Evolutionary conservation across 2,329 filamentous ascomycete species (phyloP).

Genomic region (Cadophora luteo-olivacea): DNA sequence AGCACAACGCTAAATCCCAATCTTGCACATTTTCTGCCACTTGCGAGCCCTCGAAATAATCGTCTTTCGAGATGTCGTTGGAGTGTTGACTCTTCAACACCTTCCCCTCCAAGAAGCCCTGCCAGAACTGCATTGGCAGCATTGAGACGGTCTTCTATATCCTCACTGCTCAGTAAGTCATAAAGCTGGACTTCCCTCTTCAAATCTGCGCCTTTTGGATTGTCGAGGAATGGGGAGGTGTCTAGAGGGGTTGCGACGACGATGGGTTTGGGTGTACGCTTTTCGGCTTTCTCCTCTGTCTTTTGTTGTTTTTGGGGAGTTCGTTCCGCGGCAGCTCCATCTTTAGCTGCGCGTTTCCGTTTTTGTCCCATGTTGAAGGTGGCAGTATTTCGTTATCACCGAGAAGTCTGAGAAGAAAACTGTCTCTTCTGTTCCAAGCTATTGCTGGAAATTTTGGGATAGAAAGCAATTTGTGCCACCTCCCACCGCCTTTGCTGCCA

Average conservation of each 20-base stretch:
- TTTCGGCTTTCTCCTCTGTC: constrained; percentile 22
- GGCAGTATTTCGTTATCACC: background rate
- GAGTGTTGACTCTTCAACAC: constrained; percentile 59
- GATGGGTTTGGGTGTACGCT: constrained; percentile 24
- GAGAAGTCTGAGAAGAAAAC: background rate
- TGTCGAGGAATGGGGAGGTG: constrained; percentile 56
- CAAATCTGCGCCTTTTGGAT: constrained; percentile 58
- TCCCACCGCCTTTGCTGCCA: background rate
- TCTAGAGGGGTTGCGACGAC: constrained; percentile 33
- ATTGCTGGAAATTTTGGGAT: background rate
- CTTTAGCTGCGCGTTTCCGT: constrained; percentile 49
- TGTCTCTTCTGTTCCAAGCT: background rate
- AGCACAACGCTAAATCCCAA: constrained; percentile 90
- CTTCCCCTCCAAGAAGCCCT: constrained; percentile 57
- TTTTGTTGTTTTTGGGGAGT: constrained; percentile 41
- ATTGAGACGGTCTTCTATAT: constrained; percentile 59
- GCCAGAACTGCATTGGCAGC: constrained; percentile 66
- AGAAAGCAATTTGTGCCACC: constrained; percentile 1
- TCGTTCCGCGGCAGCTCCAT: constrained; percentile 31
- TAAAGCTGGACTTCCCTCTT: constrained; percentile 66
- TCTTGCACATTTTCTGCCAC: constrained; percentile 85
- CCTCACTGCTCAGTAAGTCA: constrained; percentile 66
- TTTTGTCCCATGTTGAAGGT: constrained; percentile 49
- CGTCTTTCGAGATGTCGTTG: constrained; percentile 67
- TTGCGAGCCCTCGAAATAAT: constrained; percentile 87